Base-by-base conservation (phyloP, 2,329 filamentous ascomycete genomes). In the Grosmannia penicillata region DNA sequence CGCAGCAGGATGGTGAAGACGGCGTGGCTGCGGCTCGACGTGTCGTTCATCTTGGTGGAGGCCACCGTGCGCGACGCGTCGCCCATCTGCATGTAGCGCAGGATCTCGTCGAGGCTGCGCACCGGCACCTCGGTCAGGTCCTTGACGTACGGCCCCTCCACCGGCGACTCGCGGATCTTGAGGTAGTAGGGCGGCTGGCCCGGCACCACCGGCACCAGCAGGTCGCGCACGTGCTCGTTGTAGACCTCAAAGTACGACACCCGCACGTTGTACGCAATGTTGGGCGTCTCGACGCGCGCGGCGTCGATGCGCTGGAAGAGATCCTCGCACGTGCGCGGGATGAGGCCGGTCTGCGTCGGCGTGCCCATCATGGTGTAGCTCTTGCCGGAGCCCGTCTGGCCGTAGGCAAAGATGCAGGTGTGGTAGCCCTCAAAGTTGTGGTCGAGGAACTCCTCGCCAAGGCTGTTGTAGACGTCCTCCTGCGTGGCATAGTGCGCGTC, bases 311-410 rank as follows among this genome's bases (percentile, higher is more conserved):
- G 72, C 53, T 80, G 75, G 57, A 98, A 98, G 86, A 98, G 96
- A 52, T 94, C 81, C 63, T 91, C 83, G 58, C 91, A 98, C 62
- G 98, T 98, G 52, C 78, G 82, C 33, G 93, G 91, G 45, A 96
- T 96, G 46, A 98, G 91, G 57, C 91, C 91, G 41, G 86, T 74
- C 54, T 98, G 89, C 52, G 89, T 81, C 38, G 91, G 91, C 61
- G 96, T 98, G 35, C 91, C 91, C 91, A 98, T 98, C 91, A 98
- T 98, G 24, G 87, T 95, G 60, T 98, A 98, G 14, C 86, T 95
- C 63, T 98, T 98, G 60, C 91, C 91, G 1, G 91, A 96, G 49
- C 91, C 91, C 2, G 91, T 98, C 65, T 98, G 91, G 15, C 91
- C 91, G 56, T 98, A 98, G 13, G 91, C 91, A 56, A 98, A 98